Evolutionary conservation across 495 filamentous ascomycete genomes (phyloP).

Genomic region (Xylaria sp.): DNA sequence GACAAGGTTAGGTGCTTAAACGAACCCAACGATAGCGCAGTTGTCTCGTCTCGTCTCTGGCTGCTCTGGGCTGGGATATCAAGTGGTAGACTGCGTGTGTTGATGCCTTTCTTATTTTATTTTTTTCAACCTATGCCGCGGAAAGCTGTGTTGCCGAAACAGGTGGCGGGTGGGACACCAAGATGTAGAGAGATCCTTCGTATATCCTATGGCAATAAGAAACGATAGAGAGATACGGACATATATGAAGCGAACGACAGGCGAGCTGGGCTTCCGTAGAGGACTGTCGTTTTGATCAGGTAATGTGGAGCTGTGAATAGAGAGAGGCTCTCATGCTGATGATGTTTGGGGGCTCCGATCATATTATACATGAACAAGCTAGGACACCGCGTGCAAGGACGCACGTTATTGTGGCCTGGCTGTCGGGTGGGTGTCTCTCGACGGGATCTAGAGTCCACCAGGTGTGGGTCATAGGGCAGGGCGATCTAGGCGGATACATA

Average conservation of each 20-base stretch:
- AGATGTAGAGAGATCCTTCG: conserved; percentile 1
- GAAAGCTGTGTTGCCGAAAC: background rate
- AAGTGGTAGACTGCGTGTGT: background rate
- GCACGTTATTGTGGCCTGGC: conserved; percentile 22
- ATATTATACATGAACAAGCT: conserved; percentile 28
- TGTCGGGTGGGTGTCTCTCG: conserved; percentile 28
- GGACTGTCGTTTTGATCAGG: conserved; percentile 27
- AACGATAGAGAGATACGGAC: background rate
- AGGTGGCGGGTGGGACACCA: background rate
- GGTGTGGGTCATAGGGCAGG: conserved; percentile 33
- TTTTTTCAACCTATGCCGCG: background rate
- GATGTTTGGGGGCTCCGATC: conserved; percentile 42
- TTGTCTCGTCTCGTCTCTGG: background rate
- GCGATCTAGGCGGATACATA: conserved; percentile 27
- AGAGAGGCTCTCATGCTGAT: conserved; percentile 33
- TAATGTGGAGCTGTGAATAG: conserved; percentile 39
- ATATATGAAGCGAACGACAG: conserved; percentile 22
- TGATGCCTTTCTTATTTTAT: background rate
- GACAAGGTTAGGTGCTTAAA: background rate
- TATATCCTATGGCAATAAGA: background rate
- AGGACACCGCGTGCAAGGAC: conserved; percentile 26
- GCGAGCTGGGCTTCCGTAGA: conserved; percentile 17
- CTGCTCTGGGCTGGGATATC: background rate
- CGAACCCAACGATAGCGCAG: background rate
- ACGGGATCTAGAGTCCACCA: conserved; percentile 33